Base-by-base conservation (phyloP, 345 rosid genomes). In the Pugionium dolabratum region DNA sequence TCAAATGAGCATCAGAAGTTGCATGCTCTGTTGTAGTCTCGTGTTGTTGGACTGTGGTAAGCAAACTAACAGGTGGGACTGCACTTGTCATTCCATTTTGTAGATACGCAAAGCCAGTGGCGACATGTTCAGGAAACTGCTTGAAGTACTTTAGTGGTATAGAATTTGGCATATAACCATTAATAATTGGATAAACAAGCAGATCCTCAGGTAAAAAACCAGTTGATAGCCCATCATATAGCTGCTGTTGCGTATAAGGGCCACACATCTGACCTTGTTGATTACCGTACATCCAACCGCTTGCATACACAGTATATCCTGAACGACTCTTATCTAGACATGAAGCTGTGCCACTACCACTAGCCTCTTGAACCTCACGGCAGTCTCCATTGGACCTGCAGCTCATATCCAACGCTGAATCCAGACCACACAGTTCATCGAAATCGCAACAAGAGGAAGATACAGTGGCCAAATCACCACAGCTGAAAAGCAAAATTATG, bases 221-320 rank as follows among this genome's bases (percentile, higher is more conserved):
- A 65, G 91, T 79, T 3, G 81, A 83, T 62, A 95, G 70, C 8
- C 97, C 97, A 59, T 91, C 95, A 29, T 62, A 83, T 25, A 95
- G 71, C 78, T 95, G 99, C 26, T 91, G 85, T 49, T 87, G 91
- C 46, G 90, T 76, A 54, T 94, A 94, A 69, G 97, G 96, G 44
- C 99, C 99, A 70, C 96, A 91, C 93, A 94, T 83, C 68, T 84
- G 86, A 27, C 95, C 88, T 60, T 81, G 80, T 65, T 91, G 93
- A 75, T 94, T 91, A 26, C 78, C 57, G 47, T 91, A 91, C 93
- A 80, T 89, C 99, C 99, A 91, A 36, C 96, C 96, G 56, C 75
- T 85, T 9, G 80, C 95, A 81, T 69, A 80, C 3, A 77, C 74
- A 0, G 63, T 53, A 54, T 56, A 77, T 51, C 18, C 18, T 18